A percentile compares a stretch with the other conserved stretches of the same genome.
phyloP scores from a whole-genome alignment of 2,329 filamentous ascomycete genomes.

The Cladobotryum protrusum region DNA sequence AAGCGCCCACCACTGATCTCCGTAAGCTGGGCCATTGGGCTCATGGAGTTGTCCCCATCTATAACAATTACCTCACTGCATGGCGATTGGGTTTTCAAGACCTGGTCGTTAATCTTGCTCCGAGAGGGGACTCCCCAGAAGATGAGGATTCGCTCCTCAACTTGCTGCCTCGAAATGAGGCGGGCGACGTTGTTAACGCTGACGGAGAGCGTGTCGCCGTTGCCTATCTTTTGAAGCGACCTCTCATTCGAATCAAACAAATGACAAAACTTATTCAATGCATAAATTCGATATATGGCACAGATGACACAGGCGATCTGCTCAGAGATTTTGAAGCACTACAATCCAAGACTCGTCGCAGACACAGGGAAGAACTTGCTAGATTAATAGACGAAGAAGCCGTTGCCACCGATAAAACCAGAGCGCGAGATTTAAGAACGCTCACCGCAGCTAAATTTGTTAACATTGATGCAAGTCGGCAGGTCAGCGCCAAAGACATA shows the following conservation, averaged over 20 bases:
- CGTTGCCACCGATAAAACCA: slow-evolving; percentile 71
- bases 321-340: slow-evolving; percentile 58
- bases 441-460: slow-evolving; percentile 65
- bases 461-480: slow-evolving; percentile 66
- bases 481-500: slow-evolving; percentile 83
- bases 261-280: slow-evolving; percentile 76
- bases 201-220: slow-evolving; percentile 91
- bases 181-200: slow-evolving; percentile 62
- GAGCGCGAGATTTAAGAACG: slow-evolving; percentile 72
- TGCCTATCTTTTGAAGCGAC: slow-evolving; percentile 83
- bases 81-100: slow-evolving; percentile 95
- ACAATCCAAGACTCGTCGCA: slow-evolving; percentile 67
- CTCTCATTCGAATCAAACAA: slow-evolving; percentile 81
- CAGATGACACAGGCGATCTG: slow-evolving; percentile 37
- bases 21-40: slow-evolving; percentile 76
- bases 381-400: slow-evolving; percentile 79
- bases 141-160: slow-evolving; percentile 56
- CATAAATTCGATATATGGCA: slow-evolving; percentile 50
- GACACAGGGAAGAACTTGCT: slow-evolving; percentile 59
- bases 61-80: slow-evolving; percentile 75
- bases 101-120: slow-evolving; percentile 86
- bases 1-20: slow-evolving; percentile 68
- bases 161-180: slow-evolving; percentile 53
- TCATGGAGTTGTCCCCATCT: slow-evolving; percentile 68
- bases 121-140: slow-evolving; percentile 47